Evolutionary conservation across 2,329 filamentous ascomycete genomes (phyloP), one percentile per base, ranked within the genome.

Genomic region (Pyrenochaeta sp.): DNA sequence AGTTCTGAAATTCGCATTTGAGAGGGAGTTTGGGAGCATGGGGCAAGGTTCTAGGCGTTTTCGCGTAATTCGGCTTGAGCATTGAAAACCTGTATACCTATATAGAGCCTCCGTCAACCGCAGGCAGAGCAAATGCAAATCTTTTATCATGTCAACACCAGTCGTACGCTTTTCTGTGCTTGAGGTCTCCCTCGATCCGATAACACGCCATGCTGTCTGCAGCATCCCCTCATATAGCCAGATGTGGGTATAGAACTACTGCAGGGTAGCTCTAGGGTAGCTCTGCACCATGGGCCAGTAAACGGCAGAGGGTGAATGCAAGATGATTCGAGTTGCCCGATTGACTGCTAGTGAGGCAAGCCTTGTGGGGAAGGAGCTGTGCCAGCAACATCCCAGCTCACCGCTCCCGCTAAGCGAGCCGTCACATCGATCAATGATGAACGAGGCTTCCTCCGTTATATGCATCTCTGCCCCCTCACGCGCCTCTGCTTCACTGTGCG

Each of bases 1-100:
- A 14, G 21, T 17, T n/a, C 40, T 35, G 23, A n/a, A n/a, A 27
- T 15, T 35, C 24, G 47, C 34, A 52, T 49, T 15, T 20, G 31
- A 20, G 29, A 31, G 29, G 51, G 32, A 28, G 36, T 38, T 44
- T 19, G 18, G 22, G 17, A 24, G 24, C 13, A 29, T 35, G 20
- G 15, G 20, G 4, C 24, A 19, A n/a, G 29, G 10, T 29, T 24
- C 24, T 30, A 7, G 14, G 11, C 6, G 11, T 24, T 24, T 24
- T 24, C 11, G 22, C 11, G 11, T 24, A 24, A 7, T 24, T 24
- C 7, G 11, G 22, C 11, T 24, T 24, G 22, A 24, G n/a, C n/a
- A n/a, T n/a, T n/a, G n/a, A n/a, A n/a, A n/a, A n/a, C n/a, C 14
- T 27, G 24, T 27, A 27, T 11, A 10, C 9, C 5, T 27, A n/a